A percentile compares a stretch with the other conserved stretches of the same genome.
These are phyloP conservation scores for Helianthus annuus DNA, from an alignment of 129 eudicot species.

Conservation along the genomic window DNA sequence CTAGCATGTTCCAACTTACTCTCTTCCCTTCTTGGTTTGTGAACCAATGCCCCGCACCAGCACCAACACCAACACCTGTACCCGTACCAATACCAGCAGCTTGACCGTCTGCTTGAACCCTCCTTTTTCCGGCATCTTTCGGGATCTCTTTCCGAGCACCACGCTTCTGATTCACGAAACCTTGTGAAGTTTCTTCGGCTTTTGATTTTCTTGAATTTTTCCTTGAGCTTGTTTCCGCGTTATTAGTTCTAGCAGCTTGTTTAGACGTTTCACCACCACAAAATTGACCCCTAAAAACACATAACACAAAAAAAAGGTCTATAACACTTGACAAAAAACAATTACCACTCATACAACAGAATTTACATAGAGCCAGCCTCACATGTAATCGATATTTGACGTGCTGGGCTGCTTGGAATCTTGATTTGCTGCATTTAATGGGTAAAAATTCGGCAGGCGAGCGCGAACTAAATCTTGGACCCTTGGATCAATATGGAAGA, in stretches of 20 bases:
- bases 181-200: conserved; percentile 37
- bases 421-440: conserved; percentile 46
- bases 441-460: conserved; percentile 74
- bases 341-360: neutral
- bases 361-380: conserved; percentile 20
- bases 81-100: conserved; percentile 31
- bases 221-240: conserved; percentile 35
- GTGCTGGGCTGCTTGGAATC: conserved; percentile 42
- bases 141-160: conserved; percentile 38
- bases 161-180: conserved; percentile 55
- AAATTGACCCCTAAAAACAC: conserved; percentile 71
- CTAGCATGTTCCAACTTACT: conserved; percentile 43
- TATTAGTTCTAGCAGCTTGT: conserved; percentile 37
- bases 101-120: conserved; percentile 69
- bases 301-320: neutral
- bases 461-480: conserved; percentile 69
- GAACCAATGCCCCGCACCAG: conserved; percentile 62
- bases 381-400: conserved; percentile 80
- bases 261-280: conserved; percentile 44
- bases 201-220: conserved; percentile 39
- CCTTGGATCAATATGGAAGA: conserved; percentile 67
- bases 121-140: conserved; percentile 77
- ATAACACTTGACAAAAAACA: neutral
- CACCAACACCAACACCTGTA: conserved; percentile 28
- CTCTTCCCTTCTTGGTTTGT: conserved; percentile 59